Base-by-base conservation (phyloP, 78 protist genomes). In the Dictyostelium firmibasis region DNA sequence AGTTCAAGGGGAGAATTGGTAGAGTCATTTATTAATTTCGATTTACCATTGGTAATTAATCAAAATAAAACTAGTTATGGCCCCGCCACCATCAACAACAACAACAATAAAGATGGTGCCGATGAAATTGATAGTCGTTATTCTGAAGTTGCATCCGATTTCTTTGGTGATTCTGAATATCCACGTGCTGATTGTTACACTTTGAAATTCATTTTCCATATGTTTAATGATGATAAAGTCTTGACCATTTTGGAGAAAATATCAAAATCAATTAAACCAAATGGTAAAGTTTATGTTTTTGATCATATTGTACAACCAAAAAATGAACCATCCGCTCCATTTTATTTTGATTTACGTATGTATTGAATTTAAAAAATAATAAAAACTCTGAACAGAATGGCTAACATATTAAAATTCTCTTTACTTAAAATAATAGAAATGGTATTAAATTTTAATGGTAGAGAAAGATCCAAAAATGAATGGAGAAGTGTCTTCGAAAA, bases 211-310 rank as follows among this genome's bases (percentile, higher is more conserved):
- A 50, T 85, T 20, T 18, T 85, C 2, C 92, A 85, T 50, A 79
- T 69, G 31, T 85, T 79, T 79, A 50, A 44, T 44, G 92, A 85
- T 74, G 84, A 85, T 43, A n/a, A 62, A 4, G 79, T 31, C 31
- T 38, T 36, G 33, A 8, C 47, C 9, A 44, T 85, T 23, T 50
- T 85, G 13, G 27, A 69, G 25, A n/a, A 18, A 13, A 27, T 85
- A 1, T 18, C 23, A 29, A 41, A 50, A 74, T 69, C 92, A 50
- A 70, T 85, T 25, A 36, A 35, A 27, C 16, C 18, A 6, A 29
- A 41, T 29, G 81, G 91, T 25, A 70, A 85, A 74, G 35, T 85
- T 8, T 85, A 74, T 74, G 76, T 85, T 14, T 85, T 74, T 74
- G 92, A 85, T 74, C 27, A n/a, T 29, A 50, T 85, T 0, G 50